Percentiles rank a stretch among this genome's conserved stretches.
Conservation (phyloP, 345 rosid species). For the Ricinus communis region DNA sequence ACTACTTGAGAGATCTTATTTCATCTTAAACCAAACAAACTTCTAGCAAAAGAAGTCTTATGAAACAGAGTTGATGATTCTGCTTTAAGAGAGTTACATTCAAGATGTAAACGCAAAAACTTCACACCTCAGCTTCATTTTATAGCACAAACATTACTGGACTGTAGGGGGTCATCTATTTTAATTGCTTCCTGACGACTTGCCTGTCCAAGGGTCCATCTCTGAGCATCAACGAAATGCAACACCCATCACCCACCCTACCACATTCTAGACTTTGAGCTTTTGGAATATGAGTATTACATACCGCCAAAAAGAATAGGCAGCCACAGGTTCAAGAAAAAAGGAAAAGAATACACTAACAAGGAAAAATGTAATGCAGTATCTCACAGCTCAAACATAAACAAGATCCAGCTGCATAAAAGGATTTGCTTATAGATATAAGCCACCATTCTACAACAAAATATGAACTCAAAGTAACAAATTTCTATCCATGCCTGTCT, state of each 20-base stretch:
- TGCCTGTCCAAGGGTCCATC: no score
- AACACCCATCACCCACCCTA: no score
- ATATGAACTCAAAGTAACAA: background rate
- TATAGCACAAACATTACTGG: no score
- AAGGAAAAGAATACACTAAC: background rate
- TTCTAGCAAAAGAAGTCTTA: background rate
- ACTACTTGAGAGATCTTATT: background rate
- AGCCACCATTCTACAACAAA: background rate
- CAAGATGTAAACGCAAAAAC: background rate
- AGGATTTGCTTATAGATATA: background rate
- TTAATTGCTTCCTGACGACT: background rate
- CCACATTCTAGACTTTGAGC: background rate
- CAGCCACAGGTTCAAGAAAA: background rate
- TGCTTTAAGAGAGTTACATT: background rate
- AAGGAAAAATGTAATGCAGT: background rate
- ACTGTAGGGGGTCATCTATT: background rate
- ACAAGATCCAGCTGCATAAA: background rate
- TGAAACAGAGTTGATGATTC: background rate
- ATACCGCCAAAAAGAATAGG: background rate
- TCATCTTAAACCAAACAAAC: slow-evolving; percentile 1
- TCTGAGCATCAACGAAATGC: no score
- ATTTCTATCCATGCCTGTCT: background rate
- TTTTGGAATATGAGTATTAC: background rate
- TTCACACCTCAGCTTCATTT: no score
- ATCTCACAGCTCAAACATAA: background rate